These are phyloP conservation scores for Pittosporum tobira DNA, from an alignment of 129 eudicot genomes.

Conservation along the genomic window DNA sequence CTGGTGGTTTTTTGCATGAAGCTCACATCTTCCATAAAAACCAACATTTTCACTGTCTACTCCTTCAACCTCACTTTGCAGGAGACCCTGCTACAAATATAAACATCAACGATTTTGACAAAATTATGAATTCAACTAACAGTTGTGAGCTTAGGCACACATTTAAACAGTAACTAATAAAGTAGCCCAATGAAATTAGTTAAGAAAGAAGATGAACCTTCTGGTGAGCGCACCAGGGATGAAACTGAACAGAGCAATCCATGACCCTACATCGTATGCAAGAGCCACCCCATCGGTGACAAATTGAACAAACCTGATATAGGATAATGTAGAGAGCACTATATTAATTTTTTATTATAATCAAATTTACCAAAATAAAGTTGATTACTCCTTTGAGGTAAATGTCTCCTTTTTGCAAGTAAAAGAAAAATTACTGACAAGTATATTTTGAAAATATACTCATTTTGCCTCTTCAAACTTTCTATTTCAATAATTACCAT, in stretches of 20 bases:
- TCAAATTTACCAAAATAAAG: no score
- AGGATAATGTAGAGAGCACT: background rate
- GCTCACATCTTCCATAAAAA: conserved; percentile 57
- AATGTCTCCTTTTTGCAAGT: no score
- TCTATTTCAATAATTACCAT: conserved; percentile 26
- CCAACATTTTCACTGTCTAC: conserved; percentile 33
- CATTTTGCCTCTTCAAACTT: background rate
- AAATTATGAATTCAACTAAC: no score
- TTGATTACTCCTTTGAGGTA: no score
- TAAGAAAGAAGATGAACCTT: conserved; percentile 30
- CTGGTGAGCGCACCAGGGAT: conserved; percentile 67
- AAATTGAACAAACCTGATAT: conserved; percentile 46
- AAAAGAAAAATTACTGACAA: no score
- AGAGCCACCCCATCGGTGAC: conserved; percentile 53
- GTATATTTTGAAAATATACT: background rate
- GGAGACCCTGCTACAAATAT: conserved; percentile 41
- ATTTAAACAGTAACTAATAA: background rate
- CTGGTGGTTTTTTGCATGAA: conserved; percentile 32
- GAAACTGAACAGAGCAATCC: conserved; percentile 36
- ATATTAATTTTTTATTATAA: no score
- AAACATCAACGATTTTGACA: no score
- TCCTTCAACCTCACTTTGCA: conserved; percentile 64
- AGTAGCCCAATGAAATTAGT: background rate
- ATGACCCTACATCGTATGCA: conserved; percentile 48
- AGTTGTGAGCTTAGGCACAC: no score